A percentile compares a stretch with the other conserved stretches of the same genome.
phyloP scores from a whole-genome alignment of 495 filamentous ascomycete genomes.

The Jackrogersella multiformis region DNA sequence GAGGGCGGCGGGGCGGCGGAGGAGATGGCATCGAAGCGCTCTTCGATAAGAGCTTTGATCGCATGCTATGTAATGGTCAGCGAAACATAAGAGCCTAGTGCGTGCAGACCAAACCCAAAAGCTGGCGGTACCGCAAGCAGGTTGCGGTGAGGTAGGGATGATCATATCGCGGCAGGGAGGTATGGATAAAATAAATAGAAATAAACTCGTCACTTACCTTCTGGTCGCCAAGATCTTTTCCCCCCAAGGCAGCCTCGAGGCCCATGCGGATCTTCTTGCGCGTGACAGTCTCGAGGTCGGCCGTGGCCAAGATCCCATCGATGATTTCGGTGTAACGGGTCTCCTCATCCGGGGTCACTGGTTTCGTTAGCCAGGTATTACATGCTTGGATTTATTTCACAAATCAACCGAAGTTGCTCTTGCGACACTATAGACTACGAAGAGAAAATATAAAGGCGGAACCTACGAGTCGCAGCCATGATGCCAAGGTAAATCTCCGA shows the following conservation, averaged over 20 bases:
- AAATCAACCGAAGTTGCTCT: neutral
- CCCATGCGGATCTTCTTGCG: conserved; percentile 91
- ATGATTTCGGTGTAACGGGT: conserved; percentile 83
- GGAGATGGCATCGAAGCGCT: conserved; percentile 85
- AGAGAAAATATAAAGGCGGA: neutral
- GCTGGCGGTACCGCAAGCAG: neutral
- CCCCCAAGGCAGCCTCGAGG: conserved; percentile 72
- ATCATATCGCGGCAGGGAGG: neutral
- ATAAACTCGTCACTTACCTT: conserved; percentile 69
- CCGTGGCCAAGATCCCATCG: conserved; percentile 83
- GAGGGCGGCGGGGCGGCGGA: conserved; percentile 53
- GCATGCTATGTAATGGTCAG: conserved; percentile 63
- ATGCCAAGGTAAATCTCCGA: conserved; percentile 7
- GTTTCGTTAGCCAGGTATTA: conserved; percentile 13
- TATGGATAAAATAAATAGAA: too few relatives aligned
- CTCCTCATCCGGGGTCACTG: conserved; percentile 74
- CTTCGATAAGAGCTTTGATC: conserved; percentile 85
- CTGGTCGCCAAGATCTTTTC: conserved; percentile 83
- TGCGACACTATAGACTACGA: neutral
- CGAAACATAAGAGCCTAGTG: neutral
- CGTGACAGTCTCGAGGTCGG: conserved; percentile 89
- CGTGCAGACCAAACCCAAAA: neutral
- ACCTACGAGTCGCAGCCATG: conserved; percentile 36
- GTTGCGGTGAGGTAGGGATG: neutral
- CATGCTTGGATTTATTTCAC: neutral